phyloP scores from a whole-genome alignment of 148 eudicot genomes.

The Rhododendron mucronatum region DNA sequence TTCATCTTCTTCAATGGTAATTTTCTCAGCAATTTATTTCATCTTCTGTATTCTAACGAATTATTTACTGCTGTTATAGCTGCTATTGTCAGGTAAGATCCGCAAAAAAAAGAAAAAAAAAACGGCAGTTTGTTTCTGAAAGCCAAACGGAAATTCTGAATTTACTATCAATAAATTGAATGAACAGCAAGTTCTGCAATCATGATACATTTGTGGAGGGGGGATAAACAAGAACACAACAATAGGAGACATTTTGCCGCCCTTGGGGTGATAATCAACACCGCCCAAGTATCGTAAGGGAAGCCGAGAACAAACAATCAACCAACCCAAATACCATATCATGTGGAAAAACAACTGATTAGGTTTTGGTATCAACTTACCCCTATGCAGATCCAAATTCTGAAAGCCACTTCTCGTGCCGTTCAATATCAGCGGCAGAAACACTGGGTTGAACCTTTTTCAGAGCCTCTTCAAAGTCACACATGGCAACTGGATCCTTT shows the following conservation, averaged over 20 bases:
- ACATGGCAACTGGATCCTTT: conserved; percentile 92
- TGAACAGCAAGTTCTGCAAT: conserved; percentile 1
- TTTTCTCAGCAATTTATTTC: not conserved
- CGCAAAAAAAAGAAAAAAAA: not conserved
- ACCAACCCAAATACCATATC: not conserved
- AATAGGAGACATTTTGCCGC: not conserved
- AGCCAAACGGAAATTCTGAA: not conserved
- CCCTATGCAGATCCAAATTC: conserved; percentile 89
- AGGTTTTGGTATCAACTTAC: not conserved
- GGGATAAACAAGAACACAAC: conserved; percentile 16
- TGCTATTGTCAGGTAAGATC: not conserved
- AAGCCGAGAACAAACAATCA: not conserved
- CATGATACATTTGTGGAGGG: not conserved
- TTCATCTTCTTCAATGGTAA: not conserved
- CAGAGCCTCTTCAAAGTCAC: conserved; percentile 90
- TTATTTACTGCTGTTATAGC: not conserved
- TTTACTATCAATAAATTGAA: conserved; percentile 12
- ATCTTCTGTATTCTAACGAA: not conserved
- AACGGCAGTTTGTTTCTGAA: not conserved
- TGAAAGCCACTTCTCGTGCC: conserved; percentile 83
- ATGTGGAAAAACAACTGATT: not conserved
- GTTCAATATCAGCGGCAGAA: conserved; percentile 81
- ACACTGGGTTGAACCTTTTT: conserved; percentile 93
- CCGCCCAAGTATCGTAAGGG: not conserved
- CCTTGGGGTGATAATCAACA: not conserved